Evolutionary conservation across 176 grass and related monocot genomes (phyloP).

Genomic region (Aechmea fasciata): DNA sequence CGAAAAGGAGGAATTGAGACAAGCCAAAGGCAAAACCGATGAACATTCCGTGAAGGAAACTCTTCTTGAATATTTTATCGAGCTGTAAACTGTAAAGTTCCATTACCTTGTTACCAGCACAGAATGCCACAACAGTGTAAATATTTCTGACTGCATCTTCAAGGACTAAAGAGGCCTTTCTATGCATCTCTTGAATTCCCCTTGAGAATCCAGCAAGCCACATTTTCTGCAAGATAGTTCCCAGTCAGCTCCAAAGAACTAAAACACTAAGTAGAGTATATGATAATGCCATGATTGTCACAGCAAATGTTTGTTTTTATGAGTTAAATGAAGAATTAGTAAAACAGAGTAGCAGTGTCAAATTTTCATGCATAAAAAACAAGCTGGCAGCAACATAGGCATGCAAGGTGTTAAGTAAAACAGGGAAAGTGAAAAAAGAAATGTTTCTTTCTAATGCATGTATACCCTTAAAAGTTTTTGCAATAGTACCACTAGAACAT

Average conservation of each 20-base stretch:
- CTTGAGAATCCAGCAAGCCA: constrained; percentile 99
- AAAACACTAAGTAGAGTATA: not conserved
- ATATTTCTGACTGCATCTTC: constrained; percentile 99
- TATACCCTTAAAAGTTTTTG: not conserved
- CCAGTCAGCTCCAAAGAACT: constrained; percentile 14
- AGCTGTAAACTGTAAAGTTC: constrained; percentile 90
- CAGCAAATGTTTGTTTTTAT: not conserved
- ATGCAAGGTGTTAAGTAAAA: not conserved
- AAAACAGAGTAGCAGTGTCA: not conserved
- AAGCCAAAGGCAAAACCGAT: constrained; percentile 95
- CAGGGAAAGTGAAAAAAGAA: not conserved
- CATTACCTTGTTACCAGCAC: constrained; percentile 98
- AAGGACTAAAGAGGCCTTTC: constrained; percentile 93
- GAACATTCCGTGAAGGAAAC: constrained; percentile 74
- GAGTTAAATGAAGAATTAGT: not conserved
- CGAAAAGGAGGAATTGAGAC: constrained; percentile 97
- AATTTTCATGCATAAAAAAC: not conserved
- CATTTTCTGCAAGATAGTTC: constrained; percentile 64
- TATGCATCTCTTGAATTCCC: constrained; percentile 99
- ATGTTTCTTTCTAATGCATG: not conserved
- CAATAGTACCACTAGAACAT: too few species aligned
- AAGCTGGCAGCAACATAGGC: not conserved
- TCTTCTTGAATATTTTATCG: constrained; percentile 73
- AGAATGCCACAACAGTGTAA: constrained; percentile 97
- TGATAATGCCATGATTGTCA: constrained; percentile 10